Base-by-base conservation (phyloP, 2,329 filamentous ascomycete genomes). In the Aspergillus caelatus region DNA sequence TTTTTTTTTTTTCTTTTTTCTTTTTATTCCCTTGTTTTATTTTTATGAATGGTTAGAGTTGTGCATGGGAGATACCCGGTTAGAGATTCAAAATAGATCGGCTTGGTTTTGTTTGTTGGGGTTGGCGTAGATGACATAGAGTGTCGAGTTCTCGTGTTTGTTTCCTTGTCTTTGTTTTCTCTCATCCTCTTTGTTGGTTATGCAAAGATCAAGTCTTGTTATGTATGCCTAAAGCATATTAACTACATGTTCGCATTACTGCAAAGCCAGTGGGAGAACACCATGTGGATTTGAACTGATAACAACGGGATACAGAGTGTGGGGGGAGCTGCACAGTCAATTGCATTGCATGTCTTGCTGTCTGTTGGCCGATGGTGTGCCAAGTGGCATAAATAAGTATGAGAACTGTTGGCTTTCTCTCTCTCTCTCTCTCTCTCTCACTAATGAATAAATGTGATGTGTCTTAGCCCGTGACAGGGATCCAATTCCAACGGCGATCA, bases 61-160 rank as follows among this genome's bases (percentile, higher is more conserved):
- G 10, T 34, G 46, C 53, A 23, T 48, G 53, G 28, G 50, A 8
- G 62, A 45, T 43, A 60, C 57, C 57, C 54, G 52, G 52, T 39
- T 55, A 55, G 30, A 30, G 56, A 26, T 58, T 34, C 10, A 36
- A 26, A 26, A 34, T 52, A 52, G 28, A 52, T 2, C 34, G 19
- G 19, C 6, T 52, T 52, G 8, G 16, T 9, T 19, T 30, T 10
- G 8, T n/a, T n/a, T n/a, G 43, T 21, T 21, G 10, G 43, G n/a
- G 21, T 12, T 48, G 12, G 45, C 5, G 45, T 26, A 48, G 45
- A 48, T 26, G 45, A 14, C 11, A 26, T 28, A 6, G 11, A 14
- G 5, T 8, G 39, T n/a, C 3, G 3, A 43, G 43, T 46, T 21
- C 11, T 21, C 21, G n/a, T 21, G 19, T n/a, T 10, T 26, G 5